Conservation (phyloP, 2,329 filamentous ascomycete genomes). For the Fusarium bactridioides region DNA sequence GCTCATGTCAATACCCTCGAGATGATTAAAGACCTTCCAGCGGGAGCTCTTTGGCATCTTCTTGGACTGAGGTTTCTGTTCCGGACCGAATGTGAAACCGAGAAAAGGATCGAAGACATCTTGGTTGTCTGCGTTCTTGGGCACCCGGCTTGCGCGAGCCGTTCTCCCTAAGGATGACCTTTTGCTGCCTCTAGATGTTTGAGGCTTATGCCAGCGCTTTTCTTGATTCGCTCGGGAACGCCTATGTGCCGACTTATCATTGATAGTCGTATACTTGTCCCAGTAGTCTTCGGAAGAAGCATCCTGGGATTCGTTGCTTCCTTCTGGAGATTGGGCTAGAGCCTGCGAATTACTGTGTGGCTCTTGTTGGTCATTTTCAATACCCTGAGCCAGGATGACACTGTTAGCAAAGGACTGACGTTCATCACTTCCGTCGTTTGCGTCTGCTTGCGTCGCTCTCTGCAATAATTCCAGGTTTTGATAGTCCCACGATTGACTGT, state of each 20-base stretch:
- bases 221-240: background rate
- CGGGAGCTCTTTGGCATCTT: constrained; percentile 14
- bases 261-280: too few species aligned
- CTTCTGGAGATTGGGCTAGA: background rate
- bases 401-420: too few species aligned
- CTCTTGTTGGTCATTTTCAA: background rate
- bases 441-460: too few species aligned
- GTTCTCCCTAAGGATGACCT: background rate
- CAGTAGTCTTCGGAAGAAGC: too few species aligned
- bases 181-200: background rate
- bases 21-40: constrained; percentile 29
- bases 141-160: background rate
- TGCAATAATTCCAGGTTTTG: background rate
- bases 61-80: background rate
- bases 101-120: constrained; percentile 33
- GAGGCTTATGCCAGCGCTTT: background rate
- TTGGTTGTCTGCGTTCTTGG: background rate
- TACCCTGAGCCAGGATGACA: background rate
- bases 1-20: constrained; percentile 30
- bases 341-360: background rate
- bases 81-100: background rate
- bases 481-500: background rate
- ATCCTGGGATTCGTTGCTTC: background rate
- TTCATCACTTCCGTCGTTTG: background rate
- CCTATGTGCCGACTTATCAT: background rate